Evolutionary conservation across 2,329 filamentous ascomycete genomes (phyloP).

Genomic region (Aureobasidium sp.): DNA sequence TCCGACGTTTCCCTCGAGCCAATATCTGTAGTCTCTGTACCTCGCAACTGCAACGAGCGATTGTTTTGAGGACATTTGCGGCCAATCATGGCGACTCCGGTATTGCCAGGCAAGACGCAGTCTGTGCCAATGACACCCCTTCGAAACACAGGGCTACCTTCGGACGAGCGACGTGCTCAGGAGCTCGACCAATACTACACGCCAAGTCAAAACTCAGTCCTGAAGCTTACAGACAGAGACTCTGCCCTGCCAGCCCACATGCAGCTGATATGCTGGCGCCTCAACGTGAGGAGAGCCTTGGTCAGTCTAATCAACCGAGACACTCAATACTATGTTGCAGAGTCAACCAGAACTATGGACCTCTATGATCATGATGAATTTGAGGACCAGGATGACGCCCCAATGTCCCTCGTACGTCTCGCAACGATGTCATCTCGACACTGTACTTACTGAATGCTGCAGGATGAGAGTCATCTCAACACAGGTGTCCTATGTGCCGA

Average conservation of each 20-base stretch:
- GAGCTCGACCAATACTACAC: conserved; percentile 25
- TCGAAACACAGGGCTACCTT: not conserved
- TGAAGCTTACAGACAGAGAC: conserved; percentile 16
- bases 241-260: conserved; percentile 42
- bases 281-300: conserved; percentile 44
- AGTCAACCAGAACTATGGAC: conserved; percentile 43
- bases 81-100: too few species aligned
- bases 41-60: too few species aligned
- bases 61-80: too few species aligned
- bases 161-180: conserved; percentile 22
- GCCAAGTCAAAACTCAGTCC: conserved; percentile 15
- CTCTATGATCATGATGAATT: conserved; percentile 24
- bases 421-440: not conserved
- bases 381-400: conserved; percentile 22
- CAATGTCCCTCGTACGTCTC: conserved; percentile 30
- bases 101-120: not conserved
- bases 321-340: conserved; percentile 46
- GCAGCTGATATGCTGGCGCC: conserved; percentile 44
- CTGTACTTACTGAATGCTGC: not conserved
- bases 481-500: conserved; percentile 52
- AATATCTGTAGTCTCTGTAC: too few species aligned
- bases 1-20: too few species aligned
- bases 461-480: conserved; percentile 49
- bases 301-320: conserved; percentile 45
- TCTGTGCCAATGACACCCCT: not conserved